phyloP scores from a whole-genome alignment of 345 rosid genomes.

The Melaleuca quinquenervia region DNA sequence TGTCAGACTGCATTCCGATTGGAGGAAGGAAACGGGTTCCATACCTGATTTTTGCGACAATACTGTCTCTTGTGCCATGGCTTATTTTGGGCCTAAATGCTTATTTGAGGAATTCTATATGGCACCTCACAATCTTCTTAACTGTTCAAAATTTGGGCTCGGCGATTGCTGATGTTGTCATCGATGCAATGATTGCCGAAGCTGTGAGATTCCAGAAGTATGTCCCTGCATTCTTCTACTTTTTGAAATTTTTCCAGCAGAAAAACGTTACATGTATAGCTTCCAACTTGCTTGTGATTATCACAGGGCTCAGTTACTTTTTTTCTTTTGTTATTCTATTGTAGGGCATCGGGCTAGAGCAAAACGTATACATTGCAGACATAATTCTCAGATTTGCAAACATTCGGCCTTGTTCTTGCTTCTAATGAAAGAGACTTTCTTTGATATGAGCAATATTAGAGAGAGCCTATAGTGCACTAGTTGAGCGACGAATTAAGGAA shows the following conservation, averaged over 20 bases:
- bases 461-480: not conserved
- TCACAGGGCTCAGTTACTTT: not conserved
- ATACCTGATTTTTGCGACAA: constrained; percentile 63
- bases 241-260: not conserved
- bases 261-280: not conserved
- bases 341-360: not conserved
- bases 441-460: not conserved
- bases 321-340: not conserved
- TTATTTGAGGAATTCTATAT: constrained; percentile 41
- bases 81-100: constrained; percentile 56
- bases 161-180: constrained; percentile 95
- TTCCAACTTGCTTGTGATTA: not conserved
- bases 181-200: constrained; percentile 98
- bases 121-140: constrained; percentile 52
- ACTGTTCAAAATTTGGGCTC: constrained; percentile 88
- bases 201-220: constrained; percentile 75
- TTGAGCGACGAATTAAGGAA: not conserved
- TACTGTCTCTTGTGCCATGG: constrained; percentile 87
- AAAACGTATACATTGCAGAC: not conserved
- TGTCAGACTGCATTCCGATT: constrained; percentile 90
- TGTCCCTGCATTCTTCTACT: not conserved
- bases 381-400: not conserved
- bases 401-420: not conserved
- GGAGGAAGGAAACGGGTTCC: constrained; percentile 81
- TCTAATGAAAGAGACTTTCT: not conserved